Evolutionary conservation across 1,139 yeast species (phyloP), one percentile per base, ranked within the genome.

Genomic region (Spathaspora sp.): DNA sequence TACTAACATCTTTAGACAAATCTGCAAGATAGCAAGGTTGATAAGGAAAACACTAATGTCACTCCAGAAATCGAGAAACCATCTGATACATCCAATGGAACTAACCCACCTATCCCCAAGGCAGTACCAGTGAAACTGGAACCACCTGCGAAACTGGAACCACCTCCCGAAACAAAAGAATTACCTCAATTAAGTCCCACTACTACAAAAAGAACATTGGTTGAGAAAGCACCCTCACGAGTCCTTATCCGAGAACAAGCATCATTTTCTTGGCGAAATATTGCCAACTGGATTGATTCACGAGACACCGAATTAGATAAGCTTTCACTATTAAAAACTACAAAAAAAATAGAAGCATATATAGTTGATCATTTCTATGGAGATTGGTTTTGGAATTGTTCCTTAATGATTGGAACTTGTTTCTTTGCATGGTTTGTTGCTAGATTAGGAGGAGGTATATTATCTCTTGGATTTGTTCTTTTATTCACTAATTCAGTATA

Each of bases 381-480:
- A 17, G 95, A 87, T 60, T 76, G 85, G 76, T 86, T 83, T 64
- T 82, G 83, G 79, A 86, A 86, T 65, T 74, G 82, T 34, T 75
- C 81, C 0, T 59, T 84, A 31, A 73, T 84, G 55, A 60, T 85
- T 39, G 89, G 90, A 7, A 83, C 89, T 8, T 86, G 91, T 64
- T 76, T 84, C 64, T 82, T 82, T 59, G 70, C 89, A 0, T 87
- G 91, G 89, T 53, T 75, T 4, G 61, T 78, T 38, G 84, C 86
- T 9, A 68, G 78, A 54, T 49, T 73, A 34, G 81, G 86, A 2
- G 76, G 81, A 38, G 89, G 89, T 1, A 63, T 81, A 48, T 76
- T 83, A 34, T 74, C 85, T 2, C 63, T 86, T 24, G 69, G 78
- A 3, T 66, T 84, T 51, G 84, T 86, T 1, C 71, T 84, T 47